Percentiles rank a stretch among this genome's conserved stretches.
Conservation (phyloP, 805 yeast genomes). For the Saturnispora kantuleensis region DNA sequence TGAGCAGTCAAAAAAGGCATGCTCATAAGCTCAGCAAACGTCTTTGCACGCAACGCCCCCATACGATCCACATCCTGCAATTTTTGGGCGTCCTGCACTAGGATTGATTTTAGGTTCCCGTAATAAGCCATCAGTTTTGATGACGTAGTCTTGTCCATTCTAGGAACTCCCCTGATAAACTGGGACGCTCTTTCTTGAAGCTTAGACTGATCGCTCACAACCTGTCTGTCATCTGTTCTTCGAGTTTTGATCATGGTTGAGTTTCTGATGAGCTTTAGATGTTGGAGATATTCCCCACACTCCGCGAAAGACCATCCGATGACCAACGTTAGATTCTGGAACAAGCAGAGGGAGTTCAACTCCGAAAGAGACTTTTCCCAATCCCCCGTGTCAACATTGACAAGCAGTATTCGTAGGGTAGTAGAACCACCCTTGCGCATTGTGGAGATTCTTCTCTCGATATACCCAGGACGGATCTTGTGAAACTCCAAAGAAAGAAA, state of each 20-base stretch:
- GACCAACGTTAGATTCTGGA: constrained; percentile 39
- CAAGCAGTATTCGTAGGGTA: constrained; percentile 39
- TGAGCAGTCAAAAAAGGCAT: constrained; percentile 7
- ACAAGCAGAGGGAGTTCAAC: constrained; percentile 37
- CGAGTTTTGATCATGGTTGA: constrained; percentile 32
- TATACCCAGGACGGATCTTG: constrained; percentile 67
- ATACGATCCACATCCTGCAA: constrained; percentile 9
- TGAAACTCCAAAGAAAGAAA: constrained; percentile 65
- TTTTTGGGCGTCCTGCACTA: constrained; percentile 3
- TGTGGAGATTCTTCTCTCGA: constrained; percentile 44
- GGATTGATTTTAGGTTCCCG: constrained; percentile 2
- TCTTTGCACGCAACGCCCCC: constrained; percentile 7
- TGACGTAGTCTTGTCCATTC: constrained; percentile 5
- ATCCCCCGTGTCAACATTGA: constrained; percentile 57
- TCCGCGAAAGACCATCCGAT: constrained; percentile 48
- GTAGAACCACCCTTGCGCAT: constrained; percentile 18
- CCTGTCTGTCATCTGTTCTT: constrained; percentile 21
- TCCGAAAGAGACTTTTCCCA: constrained; percentile 40
- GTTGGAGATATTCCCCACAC: constrained; percentile 35
- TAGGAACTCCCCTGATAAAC: constrained; percentile 2
- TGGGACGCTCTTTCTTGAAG: constrained; percentile 16
- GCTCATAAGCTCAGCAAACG: constrained; percentile 8
- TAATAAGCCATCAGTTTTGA: constrained; percentile 5
- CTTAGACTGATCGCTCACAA: constrained; percentile 28
- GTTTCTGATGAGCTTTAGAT: constrained; percentile 24